phyloP scores from a whole-genome alignment of 1,284 basidiomycete species.

The Tilletiopsis washingtonensis region DNA sequence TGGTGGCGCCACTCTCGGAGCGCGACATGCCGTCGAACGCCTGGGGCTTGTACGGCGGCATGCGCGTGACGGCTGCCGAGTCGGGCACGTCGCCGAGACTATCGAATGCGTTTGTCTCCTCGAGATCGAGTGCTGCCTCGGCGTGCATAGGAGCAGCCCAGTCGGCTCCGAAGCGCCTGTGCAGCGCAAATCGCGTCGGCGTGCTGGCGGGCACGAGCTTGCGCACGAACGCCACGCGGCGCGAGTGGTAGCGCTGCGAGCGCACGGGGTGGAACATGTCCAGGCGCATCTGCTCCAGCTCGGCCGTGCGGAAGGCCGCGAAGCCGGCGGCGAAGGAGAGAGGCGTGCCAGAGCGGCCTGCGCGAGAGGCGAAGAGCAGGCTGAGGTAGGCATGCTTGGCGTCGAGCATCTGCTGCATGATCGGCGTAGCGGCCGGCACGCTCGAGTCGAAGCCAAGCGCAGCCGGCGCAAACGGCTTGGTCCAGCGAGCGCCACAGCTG shows the following conservation, averaged over 20 bases:
- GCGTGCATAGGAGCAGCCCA: slow-evolving; percentile 1
- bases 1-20: too few species aligned
- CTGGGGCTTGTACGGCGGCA: too few species aligned
- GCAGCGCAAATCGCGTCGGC: slow-evolving; percentile 48
- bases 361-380: slow-evolving; percentile 34
- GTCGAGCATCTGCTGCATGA: too few species aligned
- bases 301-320: slow-evolving; percentile 48
- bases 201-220: slow-evolving; percentile 49
- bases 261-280: slow-evolving; percentile 49
- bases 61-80: slow-evolving; percentile 12
- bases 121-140: slow-evolving; percentile 38
- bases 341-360: too few species aligned
- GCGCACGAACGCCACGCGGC: slow-evolving; percentile 50
- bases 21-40: too few species aligned
- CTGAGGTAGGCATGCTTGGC: slow-evolving; percentile 41
- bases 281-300: slow-evolving; percentile 51
- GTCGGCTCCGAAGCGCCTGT: slow-evolving; percentile 19
- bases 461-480: too few species aligned
- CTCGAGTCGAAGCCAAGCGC: slow-evolving; percentile 7
- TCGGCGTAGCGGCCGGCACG: too few species aligned
- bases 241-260: slow-evolving; percentile 48
- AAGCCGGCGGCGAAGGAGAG: slow-evolving; percentile 8
- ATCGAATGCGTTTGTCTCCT: slow-evolving; percentile 47
- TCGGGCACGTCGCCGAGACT: slow-evolving; percentile 37
- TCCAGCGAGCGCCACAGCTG: slow-evolving; percentile 23